phyloP scores from a whole-genome alignment of 805 yeast species.

The Candida ovalis region DNA sequence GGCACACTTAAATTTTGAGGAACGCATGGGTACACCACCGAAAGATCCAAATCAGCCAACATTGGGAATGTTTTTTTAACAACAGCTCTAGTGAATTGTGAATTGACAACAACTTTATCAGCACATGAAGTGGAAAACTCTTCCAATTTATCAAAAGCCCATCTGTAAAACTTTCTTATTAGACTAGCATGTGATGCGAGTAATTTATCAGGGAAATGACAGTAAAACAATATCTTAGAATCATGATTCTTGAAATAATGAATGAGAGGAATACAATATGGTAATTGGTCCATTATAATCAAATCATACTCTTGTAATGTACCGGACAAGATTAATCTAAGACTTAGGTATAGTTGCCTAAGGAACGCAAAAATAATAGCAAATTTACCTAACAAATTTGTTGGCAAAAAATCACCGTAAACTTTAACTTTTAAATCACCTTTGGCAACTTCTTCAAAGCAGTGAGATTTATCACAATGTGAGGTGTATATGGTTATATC shows the following conservation, averaged over 20 bases:
- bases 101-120: constrained; percentile 83
- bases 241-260: constrained; percentile 37
- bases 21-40: constrained; percentile 79
- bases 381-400: constrained; percentile 59
- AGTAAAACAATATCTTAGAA: constrained; percentile 72
- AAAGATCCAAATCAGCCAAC: constrained; percentile 38
- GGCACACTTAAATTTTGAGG: constrained; percentile 28
- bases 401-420: constrained; percentile 82
- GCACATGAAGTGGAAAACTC: constrained; percentile 73
- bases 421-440: constrained; percentile 62
- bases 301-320: constrained; percentile 56
- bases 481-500: constrained; percentile 72
- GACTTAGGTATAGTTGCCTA: constrained; percentile 69
- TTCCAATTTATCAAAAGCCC: constrained; percentile 83
- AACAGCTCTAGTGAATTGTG: constrained; percentile 71
- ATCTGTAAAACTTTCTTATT: constrained; percentile 62
- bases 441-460: constrained; percentile 82
- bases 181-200: constrained; percentile 56
- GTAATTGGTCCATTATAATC: constrained; percentile 82
- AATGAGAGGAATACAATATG: constrained; percentile 77
- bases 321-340: constrained; percentile 43
- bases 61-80: constrained; percentile 61
- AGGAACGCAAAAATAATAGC: constrained; percentile 78
- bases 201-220: constrained; percentile 93
- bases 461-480: constrained; percentile 81